Percentiles rank a stretch among this genome's conserved stretches.
phyloP scores from a whole-genome alignment of 345 rosid genomes.

The Moricandia arvensis region DNA sequence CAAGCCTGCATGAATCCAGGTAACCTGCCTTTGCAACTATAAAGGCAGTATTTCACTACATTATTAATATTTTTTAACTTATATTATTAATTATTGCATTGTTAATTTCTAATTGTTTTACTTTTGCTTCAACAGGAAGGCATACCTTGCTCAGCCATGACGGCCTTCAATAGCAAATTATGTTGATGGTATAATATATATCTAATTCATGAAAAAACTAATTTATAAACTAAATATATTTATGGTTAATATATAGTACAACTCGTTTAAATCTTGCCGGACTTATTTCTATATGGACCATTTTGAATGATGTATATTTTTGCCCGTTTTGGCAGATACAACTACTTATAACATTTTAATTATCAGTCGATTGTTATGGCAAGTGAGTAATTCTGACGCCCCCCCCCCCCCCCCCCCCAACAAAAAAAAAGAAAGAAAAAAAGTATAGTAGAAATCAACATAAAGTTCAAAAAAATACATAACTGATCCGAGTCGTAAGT shows the following conservation, averaged over 20 bases:
- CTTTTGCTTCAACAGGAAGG: conserved; percentile 29
- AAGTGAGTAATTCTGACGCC: too few species aligned
- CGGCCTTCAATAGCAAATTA: conserved; percentile 12
- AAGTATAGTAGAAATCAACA: too few species aligned
- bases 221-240: background rate
- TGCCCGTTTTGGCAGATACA: background rate
- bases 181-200: background rate
- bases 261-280: conserved; percentile 29
- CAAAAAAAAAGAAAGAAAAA: too few species aligned
- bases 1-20: conserved; percentile 35
- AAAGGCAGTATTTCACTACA: conserved; percentile 14
- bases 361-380: background rate
- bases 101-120: conserved; percentile 19
- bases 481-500: too few species aligned
- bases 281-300: background rate
- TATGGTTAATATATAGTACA: conserved; percentile 7
- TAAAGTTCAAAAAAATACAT: too few species aligned
- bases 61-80: too few species aligned
- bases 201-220: background rate
- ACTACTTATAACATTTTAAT: background rate
- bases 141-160: conserved; percentile 31
- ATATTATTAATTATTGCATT: conserved; percentile 8
- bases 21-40: conserved; percentile 32
- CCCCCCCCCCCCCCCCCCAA: too few species aligned
- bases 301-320: background rate